Percentiles rank a stretch among this genome's conserved stretches.
Evolutionary conservation across 495 filamentous ascomycete genomes (phyloP).

Genomic region (Neurospora sp.): DNA sequence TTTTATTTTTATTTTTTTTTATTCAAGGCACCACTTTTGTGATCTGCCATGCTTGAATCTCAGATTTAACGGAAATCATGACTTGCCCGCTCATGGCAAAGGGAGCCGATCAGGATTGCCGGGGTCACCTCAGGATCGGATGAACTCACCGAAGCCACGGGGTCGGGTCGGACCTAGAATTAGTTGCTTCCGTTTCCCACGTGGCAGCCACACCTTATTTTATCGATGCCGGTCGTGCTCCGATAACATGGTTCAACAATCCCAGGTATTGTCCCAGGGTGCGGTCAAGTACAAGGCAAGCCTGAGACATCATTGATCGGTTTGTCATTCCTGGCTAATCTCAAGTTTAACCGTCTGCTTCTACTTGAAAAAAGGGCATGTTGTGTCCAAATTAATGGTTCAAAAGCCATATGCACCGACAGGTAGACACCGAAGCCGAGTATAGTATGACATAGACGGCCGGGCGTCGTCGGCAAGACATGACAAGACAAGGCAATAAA

Average conservation of each 20-base stretch:
- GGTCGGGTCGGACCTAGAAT: background rate
- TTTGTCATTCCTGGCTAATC: background rate
- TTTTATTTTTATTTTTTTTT: too few relatives aligned
- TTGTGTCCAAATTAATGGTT: too few relatives aligned
- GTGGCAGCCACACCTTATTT: background rate
- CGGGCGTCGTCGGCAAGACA: too few relatives aligned
- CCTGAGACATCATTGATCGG: background rate
- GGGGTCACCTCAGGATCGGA: background rate
- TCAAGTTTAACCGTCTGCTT: background rate
- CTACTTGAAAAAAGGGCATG: too few relatives aligned
- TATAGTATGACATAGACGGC: too few relatives aligned
- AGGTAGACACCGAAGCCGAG: too few relatives aligned
- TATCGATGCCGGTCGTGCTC: background rate
- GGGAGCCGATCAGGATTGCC: background rate
- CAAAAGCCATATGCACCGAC: too few relatives aligned
- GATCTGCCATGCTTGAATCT: too few relatives aligned
- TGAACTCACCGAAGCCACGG: background rate
- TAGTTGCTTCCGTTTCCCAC: background rate
- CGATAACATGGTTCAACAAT: background rate
- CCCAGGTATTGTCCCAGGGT: background rate
- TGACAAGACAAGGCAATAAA: too few relatives aligned
- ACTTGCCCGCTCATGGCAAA: background rate
- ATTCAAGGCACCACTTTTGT: background rate
- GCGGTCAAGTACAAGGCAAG: background rate
- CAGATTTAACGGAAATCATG: background rate